Evolutionary conservation across 1,284 basidiomycete species (phyloP).

Genomic region (Cutaneotrichosporon arboriforme): DNA sequence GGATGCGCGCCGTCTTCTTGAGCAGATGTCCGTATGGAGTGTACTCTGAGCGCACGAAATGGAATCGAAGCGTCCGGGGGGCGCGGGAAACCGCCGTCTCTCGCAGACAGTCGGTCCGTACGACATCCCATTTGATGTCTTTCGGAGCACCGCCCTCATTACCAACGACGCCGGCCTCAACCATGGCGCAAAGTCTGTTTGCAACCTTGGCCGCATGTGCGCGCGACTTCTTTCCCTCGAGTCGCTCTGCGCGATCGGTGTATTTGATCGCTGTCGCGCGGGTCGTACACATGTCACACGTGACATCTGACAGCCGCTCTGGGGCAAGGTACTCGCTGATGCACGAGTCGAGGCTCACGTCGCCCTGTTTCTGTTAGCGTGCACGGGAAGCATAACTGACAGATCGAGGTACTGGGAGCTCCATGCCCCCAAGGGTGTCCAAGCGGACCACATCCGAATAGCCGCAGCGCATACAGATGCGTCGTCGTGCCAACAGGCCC

Average conservation of each 20-base stretch:
- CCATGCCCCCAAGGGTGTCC: constrained; percentile 45
- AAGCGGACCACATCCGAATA: constrained; percentile 41
- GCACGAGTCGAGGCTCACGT: constrained; percentile 46
- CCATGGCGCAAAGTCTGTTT: constrained; percentile 56
- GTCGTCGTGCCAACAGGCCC: constrained; percentile 42
- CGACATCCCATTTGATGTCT: constrained; percentile 37
- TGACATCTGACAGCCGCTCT: constrained; percentile 49
- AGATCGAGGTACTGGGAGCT: constrained; percentile 39
- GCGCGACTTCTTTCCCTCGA: constrained; percentile 54
- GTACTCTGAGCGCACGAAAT: constrained; percentile 79
- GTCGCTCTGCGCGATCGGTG: constrained; percentile 14
- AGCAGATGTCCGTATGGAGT: constrained; percentile 61
- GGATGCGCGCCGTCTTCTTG: constrained; percentile 73
- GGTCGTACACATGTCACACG: constrained; percentile 50
- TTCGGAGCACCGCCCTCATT: constrained; percentile 6
- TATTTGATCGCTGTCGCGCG: constrained; percentile 42
- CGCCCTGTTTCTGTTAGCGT: constrained; percentile 34
- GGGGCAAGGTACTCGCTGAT: constrained; percentile 49
- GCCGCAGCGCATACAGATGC: constrained; percentile 43
- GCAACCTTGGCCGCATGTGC: constrained; percentile 65
- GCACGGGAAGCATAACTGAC: constrained; percentile 25
- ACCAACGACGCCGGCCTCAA: constrained; percentile 49
- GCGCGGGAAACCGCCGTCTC: constrained; percentile 54
- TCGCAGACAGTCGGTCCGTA: constrained; percentile 33
- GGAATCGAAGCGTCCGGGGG: constrained; percentile 72